phyloP scores from a whole-genome alignment of 805 yeast species.

The Barnettozyma siamensis region DNA sequence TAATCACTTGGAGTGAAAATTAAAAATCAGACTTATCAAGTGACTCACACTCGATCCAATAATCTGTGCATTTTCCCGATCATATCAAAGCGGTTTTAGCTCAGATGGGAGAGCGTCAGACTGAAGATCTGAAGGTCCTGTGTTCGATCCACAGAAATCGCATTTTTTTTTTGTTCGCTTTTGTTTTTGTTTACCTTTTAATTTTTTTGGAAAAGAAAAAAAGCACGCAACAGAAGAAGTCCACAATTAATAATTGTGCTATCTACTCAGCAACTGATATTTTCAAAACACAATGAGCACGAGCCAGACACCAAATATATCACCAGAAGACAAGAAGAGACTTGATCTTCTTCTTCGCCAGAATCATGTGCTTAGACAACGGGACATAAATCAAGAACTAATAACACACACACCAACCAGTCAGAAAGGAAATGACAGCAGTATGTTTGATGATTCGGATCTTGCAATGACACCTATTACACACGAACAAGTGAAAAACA shows the following conservation, averaged over 20 bases:
- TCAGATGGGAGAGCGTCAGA: constrained; percentile 31
- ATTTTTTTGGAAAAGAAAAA: not conserved
- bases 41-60: no score
- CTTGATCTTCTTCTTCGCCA: constrained; percentile 17
- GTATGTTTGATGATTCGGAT: constrained; percentile 5
- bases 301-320: not conserved
- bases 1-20: no score
- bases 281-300: not conserved
- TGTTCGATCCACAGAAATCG: constrained; percentile 75
- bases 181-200: constrained; percentile 1
- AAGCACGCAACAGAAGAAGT: no score
- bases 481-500: constrained; percentile 15
- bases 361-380: constrained; percentile 18
- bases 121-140: constrained; percentile 69
- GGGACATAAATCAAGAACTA: constrained; percentile 6
- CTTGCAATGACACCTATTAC: constrained; percentile 15
- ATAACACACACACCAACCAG: not conserved
- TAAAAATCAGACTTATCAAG: no score
- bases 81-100: constrained; percentile 24
- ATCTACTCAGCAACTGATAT: no score
- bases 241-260: no score
- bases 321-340: constrained; percentile 6
- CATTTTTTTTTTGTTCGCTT: constrained; percentile 25
- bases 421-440: not conserved
- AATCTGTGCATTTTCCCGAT: not conserved